Evolutionary conservation across 2,329 filamentous ascomycete species (phyloP), one percentile per base, ranked within the genome.

Genomic region (Ramichloridium luteum): DNA sequence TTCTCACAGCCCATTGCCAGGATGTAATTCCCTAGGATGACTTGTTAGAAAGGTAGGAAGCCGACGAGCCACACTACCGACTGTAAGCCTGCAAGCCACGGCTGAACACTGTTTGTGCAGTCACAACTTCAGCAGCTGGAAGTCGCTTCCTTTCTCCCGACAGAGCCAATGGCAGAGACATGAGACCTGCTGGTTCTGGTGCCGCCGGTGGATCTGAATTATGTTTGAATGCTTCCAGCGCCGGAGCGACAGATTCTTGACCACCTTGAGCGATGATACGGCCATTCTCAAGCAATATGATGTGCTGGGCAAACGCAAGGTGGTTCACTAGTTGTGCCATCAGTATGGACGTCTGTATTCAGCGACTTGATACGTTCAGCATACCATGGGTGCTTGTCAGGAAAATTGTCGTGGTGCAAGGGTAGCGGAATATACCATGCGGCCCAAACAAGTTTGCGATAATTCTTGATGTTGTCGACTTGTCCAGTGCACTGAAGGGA

Each of bases 401-500:
- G 20, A 23, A 23, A 8, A 23, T n/a, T 23, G 20, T n/a, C 20
- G n/a, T 23, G n/a, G 8, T 23, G 8, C 20, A 8, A 23, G 8
- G 8, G 20, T 8, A 8, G n/a, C 8, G n/a, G n/a, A 8, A 23
- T 8, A 23, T 8, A 23, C 20, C 20, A n/a, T n/a, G 8, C 8
- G 20, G 8, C n/a, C 20, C 20, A n/a, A 23, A 23, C n/a, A 23
- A 23, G 20, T 23, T 23, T n/a, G 8, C 20, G n/a, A n/a, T n/a
- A 8, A 23, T 23, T 8, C 8, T n/a, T n/a, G 8, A 8, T n/a
- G 8, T n/a, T 8, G 20, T 23, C 8, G 20, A 8, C 20, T 23
- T 23, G n/a, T 23, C 20, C 20, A 23, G 20, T 8, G 20, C 20
- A n/a, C 20, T 23, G n/a, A 23, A 23, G n/a, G 20, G 20, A 23